Percentiles rank a stretch among this genome's conserved stretches.
phyloP scores from a whole-genome alignment of 306 rosid species.

The Parietaria judaica region DNA sequence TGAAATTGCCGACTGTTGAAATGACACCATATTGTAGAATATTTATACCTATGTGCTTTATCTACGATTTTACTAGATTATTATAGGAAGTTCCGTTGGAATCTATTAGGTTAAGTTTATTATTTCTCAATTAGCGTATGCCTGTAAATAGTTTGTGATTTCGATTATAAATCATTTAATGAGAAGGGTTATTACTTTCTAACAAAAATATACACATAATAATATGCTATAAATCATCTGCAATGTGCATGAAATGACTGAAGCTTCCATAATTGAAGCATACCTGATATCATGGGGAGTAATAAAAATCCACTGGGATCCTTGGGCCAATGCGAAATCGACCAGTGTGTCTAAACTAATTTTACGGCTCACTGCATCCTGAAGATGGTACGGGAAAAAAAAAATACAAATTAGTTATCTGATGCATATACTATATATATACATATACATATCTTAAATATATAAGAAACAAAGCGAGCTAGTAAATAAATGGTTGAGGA shows the following conservation, averaged over 20 bases:
- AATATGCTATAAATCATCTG: background rate
- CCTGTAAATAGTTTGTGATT: too few species aligned
- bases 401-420: constrained; percentile 1
- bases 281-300: constrained; percentile 96
- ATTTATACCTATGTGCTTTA: background rate
- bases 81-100: too few species aligned
- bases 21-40: background rate
- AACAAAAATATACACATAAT: background rate
- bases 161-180: too few species aligned
- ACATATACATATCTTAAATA: background rate
- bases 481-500: background rate
- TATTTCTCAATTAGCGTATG: too few species aligned
- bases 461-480: background rate
- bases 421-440: background rate
- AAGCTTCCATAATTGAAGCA: constrained; percentile 2
- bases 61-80: background rate
- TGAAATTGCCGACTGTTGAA: background rate
- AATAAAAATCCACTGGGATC: constrained; percentile 92
- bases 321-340: constrained; percentile 70
- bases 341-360: constrained; percentile 86
- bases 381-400: constrained; percentile 25
- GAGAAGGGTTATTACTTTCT: too few species aligned
- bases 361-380: constrained; percentile 95
- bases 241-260: background rate
- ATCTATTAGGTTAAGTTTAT: too few species aligned